These are phyloP conservation scores for Flaveria bidentis DNA, from an alignment of 129 eudicot genomes.

Conservation along the genomic window DNA sequence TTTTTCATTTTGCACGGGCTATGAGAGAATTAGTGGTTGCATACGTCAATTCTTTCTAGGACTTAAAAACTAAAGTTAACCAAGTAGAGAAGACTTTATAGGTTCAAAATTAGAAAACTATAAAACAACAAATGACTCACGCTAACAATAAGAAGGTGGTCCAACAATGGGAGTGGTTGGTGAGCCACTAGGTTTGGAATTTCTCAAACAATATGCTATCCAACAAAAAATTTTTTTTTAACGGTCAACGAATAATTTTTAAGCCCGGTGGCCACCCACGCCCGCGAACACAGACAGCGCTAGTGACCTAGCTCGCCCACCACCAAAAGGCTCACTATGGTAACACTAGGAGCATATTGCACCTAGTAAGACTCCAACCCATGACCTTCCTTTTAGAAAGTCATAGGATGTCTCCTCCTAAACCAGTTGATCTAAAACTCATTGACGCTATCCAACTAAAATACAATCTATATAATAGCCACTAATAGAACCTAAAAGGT, in stretches of 20 bases:
- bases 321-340: no score
- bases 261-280: no score
- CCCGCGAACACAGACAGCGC: no score
- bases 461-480: background rate
- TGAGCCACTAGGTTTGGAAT: slow-evolving; percentile 4
- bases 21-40: background rate
- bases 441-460: slow-evolving; percentile 7
- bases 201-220: slow-evolving; percentile 6
- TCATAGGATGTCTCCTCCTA: no score
- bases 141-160: background rate
- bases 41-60: background rate
- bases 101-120: no score
- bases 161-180: background rate
- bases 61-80: background rate
- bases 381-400: no score
- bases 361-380: no score
- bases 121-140: background rate
- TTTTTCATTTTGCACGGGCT: background rate
- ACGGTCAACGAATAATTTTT: no score
- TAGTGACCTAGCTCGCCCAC: no score
- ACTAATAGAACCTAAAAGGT: background rate
- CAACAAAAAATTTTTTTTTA: no score
- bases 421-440: no score
- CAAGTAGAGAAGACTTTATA: background rate
- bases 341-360: no score